A percentile compares a stretch with the other conserved stretches of the same genome.
These are phyloP conservation scores for Apiotrichum veenhuisii DNA, from an alignment of 1,284 basidiomycete genomes.

Conservation along the genomic window DNA sequence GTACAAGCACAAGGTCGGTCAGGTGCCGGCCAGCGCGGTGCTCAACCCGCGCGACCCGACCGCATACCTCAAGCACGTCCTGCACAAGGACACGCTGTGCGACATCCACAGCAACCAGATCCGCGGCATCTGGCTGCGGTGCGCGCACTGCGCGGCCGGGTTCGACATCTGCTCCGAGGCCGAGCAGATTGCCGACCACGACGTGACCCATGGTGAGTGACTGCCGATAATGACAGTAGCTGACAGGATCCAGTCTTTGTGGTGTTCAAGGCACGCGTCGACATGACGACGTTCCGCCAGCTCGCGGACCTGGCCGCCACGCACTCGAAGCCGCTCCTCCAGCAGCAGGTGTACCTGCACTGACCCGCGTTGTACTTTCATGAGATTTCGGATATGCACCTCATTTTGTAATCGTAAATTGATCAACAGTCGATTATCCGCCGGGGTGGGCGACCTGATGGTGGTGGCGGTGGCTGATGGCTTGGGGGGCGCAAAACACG, in stretches of 20 bases:
- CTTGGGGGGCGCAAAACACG: too few species aligned
- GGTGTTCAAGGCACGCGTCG: slow-evolving; percentile 74
- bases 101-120: slow-evolving; percentile 55
- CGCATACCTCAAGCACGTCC: slow-evolving; percentile 64
- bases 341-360: slow-evolving; percentile 35
- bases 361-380: neutral
- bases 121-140: slow-evolving; percentile 77
- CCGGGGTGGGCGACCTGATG: too few species aligned
- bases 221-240: neutral
- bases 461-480: too few species aligned
- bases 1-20: slow-evolving; percentile 63
- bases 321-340: slow-evolving; percentile 39
- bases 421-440: too few species aligned
- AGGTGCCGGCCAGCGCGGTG: slow-evolving; percentile 51
- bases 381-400: neutral
- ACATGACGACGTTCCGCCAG: slow-evolving; percentile 43
- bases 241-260: slow-evolving; percentile 59
- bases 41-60: slow-evolving; percentile 60
- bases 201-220: slow-evolving; percentile 61
- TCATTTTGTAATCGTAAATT: too few species aligned
- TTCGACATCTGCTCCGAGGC: slow-evolving; percentile 73
- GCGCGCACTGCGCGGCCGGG: slow-evolving; percentile 70
- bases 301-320: slow-evolving; percentile 36
- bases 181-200: slow-evolving; percentile 71
- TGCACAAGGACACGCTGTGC: slow-evolving; percentile 56